Conservation (phyloP, 225 moss, liverwort and hornwort species). For the Neckera pumila region DNA sequence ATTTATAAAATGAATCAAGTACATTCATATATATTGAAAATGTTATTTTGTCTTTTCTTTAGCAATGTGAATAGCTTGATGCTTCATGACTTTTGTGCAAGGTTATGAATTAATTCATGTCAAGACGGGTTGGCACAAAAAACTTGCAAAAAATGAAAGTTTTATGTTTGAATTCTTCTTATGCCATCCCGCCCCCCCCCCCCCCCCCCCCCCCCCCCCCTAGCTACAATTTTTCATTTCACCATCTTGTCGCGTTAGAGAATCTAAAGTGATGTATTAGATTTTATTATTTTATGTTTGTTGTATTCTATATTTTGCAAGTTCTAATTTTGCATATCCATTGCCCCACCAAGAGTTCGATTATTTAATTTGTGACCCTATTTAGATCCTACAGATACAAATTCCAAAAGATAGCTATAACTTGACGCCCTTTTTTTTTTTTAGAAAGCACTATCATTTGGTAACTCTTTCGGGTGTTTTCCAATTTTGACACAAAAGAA, state of each 20-base stretch:
- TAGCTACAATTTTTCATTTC: background rate
- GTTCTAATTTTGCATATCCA: too few relatives aligned
- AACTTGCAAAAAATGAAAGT: background rate
- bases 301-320: background rate
- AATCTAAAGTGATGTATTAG: background rate
- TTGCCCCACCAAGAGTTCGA: background rate
- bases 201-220: too few relatives aligned
- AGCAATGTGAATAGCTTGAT: background rate
- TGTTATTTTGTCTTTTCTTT: background rate
- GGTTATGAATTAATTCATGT: background rate
- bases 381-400: background rate
- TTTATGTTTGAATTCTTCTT: background rate
- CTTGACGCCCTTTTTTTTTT: background rate
- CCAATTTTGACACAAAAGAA: background rate
- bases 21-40: background rate
- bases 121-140: background rate
- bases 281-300: background rate
- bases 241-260: rapidly evolving
- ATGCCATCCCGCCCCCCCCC: too few relatives aligned
- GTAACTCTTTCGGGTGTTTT: background rate
- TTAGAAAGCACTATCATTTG: background rate
- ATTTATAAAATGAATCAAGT: background rate
- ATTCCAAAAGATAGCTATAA: background rate
- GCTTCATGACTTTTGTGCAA: background rate
- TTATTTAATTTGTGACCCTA: background rate